Evolutionary conservation across 2,329 filamentous ascomycete species (phyloP).

Genomic region (Beauveria rudraprayagi): DNA sequence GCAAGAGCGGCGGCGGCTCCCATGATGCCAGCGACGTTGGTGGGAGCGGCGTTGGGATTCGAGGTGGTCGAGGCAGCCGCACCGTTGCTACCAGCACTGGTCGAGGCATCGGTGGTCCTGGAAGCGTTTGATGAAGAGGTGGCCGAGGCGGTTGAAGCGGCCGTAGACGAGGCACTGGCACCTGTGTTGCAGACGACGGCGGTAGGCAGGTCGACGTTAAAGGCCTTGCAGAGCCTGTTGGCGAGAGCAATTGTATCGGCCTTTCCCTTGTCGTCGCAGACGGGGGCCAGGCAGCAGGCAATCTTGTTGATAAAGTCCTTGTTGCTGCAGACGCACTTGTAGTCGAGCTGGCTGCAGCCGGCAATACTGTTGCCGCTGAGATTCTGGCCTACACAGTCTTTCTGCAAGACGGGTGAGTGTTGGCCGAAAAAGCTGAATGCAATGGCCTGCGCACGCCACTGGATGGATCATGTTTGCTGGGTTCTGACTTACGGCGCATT

Average conservation of each 20-base stretch:
- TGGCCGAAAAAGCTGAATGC: not conserved
- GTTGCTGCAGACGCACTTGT: conserved; percentile 35
- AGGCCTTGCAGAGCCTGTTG: conserved; percentile 29
- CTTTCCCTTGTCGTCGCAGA: conserved; percentile 27
- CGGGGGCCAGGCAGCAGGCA: conserved; percentile 32
- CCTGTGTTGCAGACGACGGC: conserved; percentile 27
- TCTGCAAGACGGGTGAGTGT: not conserved
- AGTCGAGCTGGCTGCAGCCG: conserved; percentile 30
- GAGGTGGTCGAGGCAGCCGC: not conserved
- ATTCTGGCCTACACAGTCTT: conserved; percentile 25
- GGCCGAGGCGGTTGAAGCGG: not conserved
- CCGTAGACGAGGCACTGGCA: not conserved
- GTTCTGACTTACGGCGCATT: conserved; percentile 30
- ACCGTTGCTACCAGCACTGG: not conserved
- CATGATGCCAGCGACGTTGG: conserved; percentile 7
- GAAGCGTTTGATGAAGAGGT: not conserved
- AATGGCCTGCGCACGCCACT: not conserved
- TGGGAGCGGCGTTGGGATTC: conserved; percentile 1
- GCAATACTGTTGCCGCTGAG: conserved; percentile 26
- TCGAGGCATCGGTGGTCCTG: not conserved
- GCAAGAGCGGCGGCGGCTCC: conserved; percentile 11
- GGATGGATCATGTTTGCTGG: not conserved
- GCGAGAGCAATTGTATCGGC: conserved; percentile 29
- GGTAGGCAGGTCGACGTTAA: conserved; percentile 28
- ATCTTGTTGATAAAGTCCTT: conserved; percentile 30